phyloP scores from a whole-genome alignment of 495 filamentous ascomycete genomes.

The Annulohypoxylon maeteangense region DNA sequence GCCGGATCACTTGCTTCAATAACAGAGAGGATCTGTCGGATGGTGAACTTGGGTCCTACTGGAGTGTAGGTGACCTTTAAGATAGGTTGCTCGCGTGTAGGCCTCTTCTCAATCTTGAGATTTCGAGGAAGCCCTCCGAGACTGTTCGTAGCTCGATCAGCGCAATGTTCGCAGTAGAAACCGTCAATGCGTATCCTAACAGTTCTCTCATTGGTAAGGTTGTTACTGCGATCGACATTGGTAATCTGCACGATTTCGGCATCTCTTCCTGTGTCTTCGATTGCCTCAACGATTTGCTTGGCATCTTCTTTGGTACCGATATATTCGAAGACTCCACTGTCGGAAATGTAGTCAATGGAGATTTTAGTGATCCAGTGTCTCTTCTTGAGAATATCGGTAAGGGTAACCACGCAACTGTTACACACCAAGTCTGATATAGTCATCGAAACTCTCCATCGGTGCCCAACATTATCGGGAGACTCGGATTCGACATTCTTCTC shows the following conservation, averaged over 20 bases:
- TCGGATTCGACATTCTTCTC: constrained; percentile 20
- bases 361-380: constrained; percentile 70
- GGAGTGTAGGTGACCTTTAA: constrained; percentile 78
- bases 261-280: constrained; percentile 86
- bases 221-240: constrained; percentile 37
- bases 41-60: constrained; percentile 73
- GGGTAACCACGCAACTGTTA: constrained; percentile 72
- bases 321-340: constrained; percentile 76
- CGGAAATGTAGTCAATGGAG: constrained; percentile 75
- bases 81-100: constrained; percentile 66
- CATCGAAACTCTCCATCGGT: constrained; percentile 66
- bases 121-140: constrained; percentile 51
- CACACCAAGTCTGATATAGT: constrained; percentile 89
- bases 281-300: constrained; percentile 69
- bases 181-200: constrained; percentile 78
- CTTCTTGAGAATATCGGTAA: constrained; percentile 72
- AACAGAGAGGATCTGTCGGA: constrained; percentile 75
- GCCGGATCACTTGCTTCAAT: constrained; percentile 71
- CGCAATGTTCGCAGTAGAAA: constrained; percentile 90
- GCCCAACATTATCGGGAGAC: constrained; percentile 4
- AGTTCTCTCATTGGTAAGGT: constrained; percentile 58
- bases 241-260: constrained; percentile 67
- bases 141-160: constrained; percentile 65
- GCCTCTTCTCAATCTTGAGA: constrained; percentile 60
- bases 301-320: constrained; percentile 60